Evolutionary conservation across 2,329 filamentous ascomycete genomes (phyloP), one percentile per base, ranked within the genome.

Genomic region (Penicillium sp.): DNA sequence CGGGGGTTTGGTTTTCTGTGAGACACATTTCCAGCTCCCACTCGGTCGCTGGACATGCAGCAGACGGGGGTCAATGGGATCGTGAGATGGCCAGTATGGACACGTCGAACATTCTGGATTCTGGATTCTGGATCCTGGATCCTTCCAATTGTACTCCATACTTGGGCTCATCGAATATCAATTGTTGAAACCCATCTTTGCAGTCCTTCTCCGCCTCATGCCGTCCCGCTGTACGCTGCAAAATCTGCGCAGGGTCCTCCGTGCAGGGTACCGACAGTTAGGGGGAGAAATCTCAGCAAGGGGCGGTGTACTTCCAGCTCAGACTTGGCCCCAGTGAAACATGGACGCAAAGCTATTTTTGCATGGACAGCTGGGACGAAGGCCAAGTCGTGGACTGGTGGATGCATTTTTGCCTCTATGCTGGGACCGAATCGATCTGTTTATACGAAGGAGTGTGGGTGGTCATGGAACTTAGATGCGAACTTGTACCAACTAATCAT

Each of bases 311-410:
- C 25, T 16, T 26, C 37, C 37, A n/a, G 22, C 26, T 10, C 14
- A 19, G 37, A 16, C 37, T 37, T 33, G 48, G 30, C 52, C 40
- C 40, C 52, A 55, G 52, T 55, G 52, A 55, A 40, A 55, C 52
- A 60, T 22, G 19, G 19, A 22, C 13, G 14, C 4, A 43, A 37
- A 52, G 48, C 59, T 59, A 62, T 54, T 63, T 48, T 54, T 22
- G 55, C 37, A 52, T 57, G 52, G 28, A 19, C 35, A 42, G 33
- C 37, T 26, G 26, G 52, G 30, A 38, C 40, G 26, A 53, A 49
- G 51, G 30, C 49, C 19, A 49, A 53, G 42, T 16, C 26, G 42
- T 46, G 38, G 28, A 55, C 8, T 13, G 19, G 19, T n/a, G 25
- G 22, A 43, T 43, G 19, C 25, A 22, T 22, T 37, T 14, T 16